Base-by-base conservation (phyloP, 257 asterid species). In the Fraxinus pennsylvanica region DNA sequence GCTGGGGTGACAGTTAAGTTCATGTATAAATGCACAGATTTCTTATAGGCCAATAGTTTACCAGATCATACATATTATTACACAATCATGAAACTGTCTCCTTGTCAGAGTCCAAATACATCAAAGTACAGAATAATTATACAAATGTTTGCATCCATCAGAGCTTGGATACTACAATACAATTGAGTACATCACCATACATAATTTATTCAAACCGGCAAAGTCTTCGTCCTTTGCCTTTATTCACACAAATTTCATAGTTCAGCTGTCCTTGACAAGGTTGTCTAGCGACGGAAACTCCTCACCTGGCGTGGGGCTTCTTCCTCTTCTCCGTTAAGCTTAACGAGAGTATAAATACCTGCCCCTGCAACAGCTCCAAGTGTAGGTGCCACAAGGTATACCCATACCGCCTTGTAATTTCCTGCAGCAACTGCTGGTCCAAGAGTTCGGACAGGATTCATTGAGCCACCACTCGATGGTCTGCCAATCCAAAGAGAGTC, bases 361-460 rank as follows among this genome's bases (percentile, higher is more conserved):
- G 94, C 94, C 33, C 98, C 98, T 0, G 93, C 92, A 17, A 92
- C 1, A 74, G 94, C 99, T 68, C 99, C 99, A 1, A 94, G 94
- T 1, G 91, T 88, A 1, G 97, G 97, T 2, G 99, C 97, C 72
- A 89, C 84, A 71, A 92, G 25, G 76, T 94, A 94, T 75, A 94
- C 80, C 97, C 99, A 94, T 76, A 94, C 72, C 13, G 90, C 78
- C 88, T 81, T 88, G 92, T 92, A 94, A 77, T 92, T 92, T 22
- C 95, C 96, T 6, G 99, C 89, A 15, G 99, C 97, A 17, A 94
- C 76, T 0, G 99, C 99, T 12, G 99, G 99, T 17, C 99, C 97
- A 36, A 94, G 82, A 9, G 97, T 90, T 52, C 97, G 54, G 27
- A 91, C 97, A 1, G 97, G 99, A 83, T 94, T 94, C 99, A 94